These are phyloP conservation scores for Ottelia alismoides DNA, from an alignment of 106 monocot species.

Conservation along the genomic window DNA sequence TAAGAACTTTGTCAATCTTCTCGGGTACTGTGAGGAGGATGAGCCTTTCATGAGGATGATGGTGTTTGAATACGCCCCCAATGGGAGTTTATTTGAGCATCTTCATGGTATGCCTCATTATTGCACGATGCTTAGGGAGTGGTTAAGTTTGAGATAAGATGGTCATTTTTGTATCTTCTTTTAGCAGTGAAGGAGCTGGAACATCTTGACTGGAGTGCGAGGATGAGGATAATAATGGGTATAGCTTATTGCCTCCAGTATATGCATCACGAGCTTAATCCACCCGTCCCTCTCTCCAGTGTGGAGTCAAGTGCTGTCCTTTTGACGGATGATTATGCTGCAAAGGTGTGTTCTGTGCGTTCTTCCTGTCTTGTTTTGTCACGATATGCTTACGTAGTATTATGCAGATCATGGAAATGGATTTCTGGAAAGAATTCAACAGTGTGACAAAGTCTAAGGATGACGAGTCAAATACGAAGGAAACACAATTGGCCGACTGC, in stretches of 20 bases:
- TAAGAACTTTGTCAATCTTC: constrained; percentile 77
- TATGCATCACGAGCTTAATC: constrained; percentile 71
- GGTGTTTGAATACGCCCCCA: constrained; percentile 70
- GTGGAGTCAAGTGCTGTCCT: constrained; percentile 34
- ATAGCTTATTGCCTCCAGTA: constrained; percentile 80
- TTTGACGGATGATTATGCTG: constrained; percentile 78
- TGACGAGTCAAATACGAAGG: constrained; percentile 11
- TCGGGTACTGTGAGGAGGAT: constrained; percentile 81
- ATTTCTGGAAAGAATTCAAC: constrained; percentile 30
- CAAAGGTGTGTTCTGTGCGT: constrained; percentile 43
- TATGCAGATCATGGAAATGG: constrained; percentile 32
- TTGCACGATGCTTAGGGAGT: not conserved
- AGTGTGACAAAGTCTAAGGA: constrained; percentile 12
- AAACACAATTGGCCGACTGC: constrained; percentile 13
- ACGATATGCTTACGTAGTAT: constrained; percentile 1
- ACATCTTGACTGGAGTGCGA: constrained; percentile 57
- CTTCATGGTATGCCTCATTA: constrained; percentile 46
- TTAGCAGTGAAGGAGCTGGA: constrained; percentile 65
- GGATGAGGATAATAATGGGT: constrained; percentile 94
- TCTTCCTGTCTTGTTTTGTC: not conserved
- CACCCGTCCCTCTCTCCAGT: constrained; percentile 42
- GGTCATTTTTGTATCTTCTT: not conserved
- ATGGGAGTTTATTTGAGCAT: constrained; percentile 67
- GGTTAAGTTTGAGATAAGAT: not conserved
- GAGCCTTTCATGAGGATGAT: constrained; percentile 82